Conservation (phyloP, 2,329 filamentous ascomycete genomes). For the Microcyclosporella mali region DNA sequence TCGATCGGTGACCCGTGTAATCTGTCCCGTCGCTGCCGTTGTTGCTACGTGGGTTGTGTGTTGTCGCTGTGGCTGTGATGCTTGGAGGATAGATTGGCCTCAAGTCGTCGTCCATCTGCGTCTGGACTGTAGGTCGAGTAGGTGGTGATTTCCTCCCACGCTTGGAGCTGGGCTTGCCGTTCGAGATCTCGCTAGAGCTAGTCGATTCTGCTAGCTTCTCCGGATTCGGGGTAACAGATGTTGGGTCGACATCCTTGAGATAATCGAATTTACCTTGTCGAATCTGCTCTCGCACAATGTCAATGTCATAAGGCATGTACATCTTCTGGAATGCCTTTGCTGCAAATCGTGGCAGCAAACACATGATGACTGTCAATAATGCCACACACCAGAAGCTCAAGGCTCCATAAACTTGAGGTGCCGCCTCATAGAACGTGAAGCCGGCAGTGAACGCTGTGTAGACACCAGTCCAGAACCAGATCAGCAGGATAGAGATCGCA, state of each 20-base stretch:
- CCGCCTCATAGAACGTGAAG: conserved; percentile 68
- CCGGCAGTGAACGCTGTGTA: conserved; percentile 61
- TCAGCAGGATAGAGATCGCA: conserved; percentile 70
- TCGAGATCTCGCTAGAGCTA: conserved; percentile 52
- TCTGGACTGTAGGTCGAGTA: neutral
- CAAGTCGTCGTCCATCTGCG: conserved; percentile 67
- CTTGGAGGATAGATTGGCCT: conserved; percentile 92
- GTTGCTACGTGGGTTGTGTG: conserved; percentile 75
- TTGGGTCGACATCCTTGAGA: conserved; percentile 52
- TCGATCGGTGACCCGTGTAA: conserved; percentile 55
- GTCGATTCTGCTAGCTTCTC: conserved; percentile 46
- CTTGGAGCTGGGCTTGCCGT: conserved; percentile 25
- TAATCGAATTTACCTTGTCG: conserved; percentile 75
- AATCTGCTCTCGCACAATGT: conserved; percentile 92
- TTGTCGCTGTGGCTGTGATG: conserved; percentile 67
- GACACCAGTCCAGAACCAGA: conserved; percentile 94
- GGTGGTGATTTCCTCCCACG: neutral
- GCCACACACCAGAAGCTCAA: conserved; percentile 83
- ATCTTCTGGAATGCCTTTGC: conserved; percentile 89
- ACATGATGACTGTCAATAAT: conserved; percentile 71
- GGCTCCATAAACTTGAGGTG: conserved; percentile 69
- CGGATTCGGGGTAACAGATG: conserved; percentile 35
- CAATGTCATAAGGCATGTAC: conserved; percentile 84
- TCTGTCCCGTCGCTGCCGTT: conserved; percentile 93
- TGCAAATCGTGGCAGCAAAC: conserved; percentile 78